Evolutionary conservation across 1,284 basidiomycete species (phyloP), one percentile per base, ranked within the genome.

Genomic region (Phellopilus nigrolimitatus): DNA sequence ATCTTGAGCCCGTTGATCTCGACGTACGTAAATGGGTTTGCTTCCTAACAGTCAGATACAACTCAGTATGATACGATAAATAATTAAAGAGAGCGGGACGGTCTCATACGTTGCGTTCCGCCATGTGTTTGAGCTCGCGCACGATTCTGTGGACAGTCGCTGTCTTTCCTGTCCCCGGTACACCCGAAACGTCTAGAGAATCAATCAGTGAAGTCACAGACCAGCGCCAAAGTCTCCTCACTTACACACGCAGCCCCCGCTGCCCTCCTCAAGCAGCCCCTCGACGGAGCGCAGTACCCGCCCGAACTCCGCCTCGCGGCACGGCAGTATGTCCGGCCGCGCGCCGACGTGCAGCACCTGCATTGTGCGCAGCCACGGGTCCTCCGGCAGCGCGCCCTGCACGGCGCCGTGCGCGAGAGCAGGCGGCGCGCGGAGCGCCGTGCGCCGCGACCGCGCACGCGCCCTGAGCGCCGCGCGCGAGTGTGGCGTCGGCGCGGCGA

Each of bases 111-210:
- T 81, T 84, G 49, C 82, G 75, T 62, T 87, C 78, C 0, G 92
- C 92, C 80, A 93, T 89, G 31, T 83, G 76, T 64, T 91, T 92
- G 12, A 97, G 75, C 63, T 95, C 90, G 38, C 89, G 79, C 34
- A 97, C 80, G 12, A 95, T 88, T 0, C 89, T 89, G 61, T 95
- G 92, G 0, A 99, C 94, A 0, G 97, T 99, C 0, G 97, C 97
- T 2, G 97, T 99, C 71, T 99, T 99, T 2, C 97, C 95, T 6
- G 95, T 98, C 1, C 97, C 97, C 6, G 97, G 97, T 1, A 98
- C 93, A 17, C 95, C 97, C 4, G 95, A 95, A 41, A 99, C 95
- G 66, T 95, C 92, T 95, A 45, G 47, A 34, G 22, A 17, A 21
- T 9, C 8, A 30, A 31, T 37, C 1, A 30, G 7, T 12, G 12